Evolutionary conservation across 2,329 filamentous ascomycete genomes (phyloP).

Genomic region (Shiraia sp.): DNA sequence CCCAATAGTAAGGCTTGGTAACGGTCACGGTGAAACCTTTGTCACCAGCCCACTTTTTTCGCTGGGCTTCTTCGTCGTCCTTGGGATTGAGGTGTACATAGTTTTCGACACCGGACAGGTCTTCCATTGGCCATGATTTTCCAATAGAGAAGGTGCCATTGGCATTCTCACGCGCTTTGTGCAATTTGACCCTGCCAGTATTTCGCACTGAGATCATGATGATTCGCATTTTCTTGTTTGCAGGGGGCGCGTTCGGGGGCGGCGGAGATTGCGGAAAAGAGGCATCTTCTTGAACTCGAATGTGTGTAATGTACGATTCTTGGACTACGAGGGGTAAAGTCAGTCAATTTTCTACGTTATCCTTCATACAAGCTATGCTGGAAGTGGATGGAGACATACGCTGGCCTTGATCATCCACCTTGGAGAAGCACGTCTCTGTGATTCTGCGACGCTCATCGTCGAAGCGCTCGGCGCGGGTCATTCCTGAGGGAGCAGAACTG

Average conservation of each 20-base stretch:
- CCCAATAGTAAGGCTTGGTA: conserved; percentile 96
- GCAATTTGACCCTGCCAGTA: conserved; percentile 89
- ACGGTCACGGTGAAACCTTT: conserved; percentile 87
- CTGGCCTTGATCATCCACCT: conserved; percentile 83
- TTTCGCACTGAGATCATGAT: conserved; percentile 93
- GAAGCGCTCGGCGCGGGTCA: conserved; percentile 75
- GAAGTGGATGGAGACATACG: conserved; percentile 58
- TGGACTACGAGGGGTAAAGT: conserved; percentile 56
- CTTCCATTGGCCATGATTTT: conserved; percentile 97
- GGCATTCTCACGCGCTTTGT: conserved; percentile 94
- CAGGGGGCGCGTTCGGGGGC: conserved; percentile 72
- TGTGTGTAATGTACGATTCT: conserved; percentile 98
- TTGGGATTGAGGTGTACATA: conserved; percentile 67
- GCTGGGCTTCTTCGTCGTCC: conserved; percentile 63
- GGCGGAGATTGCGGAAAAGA: conserved; percentile 81
- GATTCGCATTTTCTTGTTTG: conserved; percentile 83
- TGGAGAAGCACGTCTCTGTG: conserved; percentile 90
- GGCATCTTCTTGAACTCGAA: conserved; percentile 85
- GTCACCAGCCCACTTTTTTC: conserved; percentile 76
- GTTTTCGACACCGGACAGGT: conserved; percentile 80
- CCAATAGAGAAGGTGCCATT: conserved; percentile 96
- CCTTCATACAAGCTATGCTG: not conserved
- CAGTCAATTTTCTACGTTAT: conserved; percentile 4
- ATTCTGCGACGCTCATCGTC: conserved; percentile 97
- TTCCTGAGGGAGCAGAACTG: conserved; percentile 26